phyloP scores from a whole-genome alignment of 768 basidiomycete species.

The Russula sp. region DNA sequence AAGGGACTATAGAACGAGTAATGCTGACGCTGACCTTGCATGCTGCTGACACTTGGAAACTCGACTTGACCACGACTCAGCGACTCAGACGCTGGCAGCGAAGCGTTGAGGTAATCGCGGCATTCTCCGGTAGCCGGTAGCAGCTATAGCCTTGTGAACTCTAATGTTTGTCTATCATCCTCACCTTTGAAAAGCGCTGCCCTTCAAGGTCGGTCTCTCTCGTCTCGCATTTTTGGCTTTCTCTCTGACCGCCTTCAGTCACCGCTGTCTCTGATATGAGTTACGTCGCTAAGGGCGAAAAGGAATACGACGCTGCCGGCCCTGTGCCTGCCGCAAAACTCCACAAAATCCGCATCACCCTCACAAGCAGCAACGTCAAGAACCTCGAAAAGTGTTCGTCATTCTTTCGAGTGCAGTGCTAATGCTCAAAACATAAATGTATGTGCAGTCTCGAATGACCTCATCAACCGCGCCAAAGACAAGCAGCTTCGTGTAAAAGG shows the following conservation, averaged over 20 bases:
- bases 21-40: slow-evolving; percentile 36
- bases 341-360: slow-evolving; percentile 99
- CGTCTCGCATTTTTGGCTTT: background rate
- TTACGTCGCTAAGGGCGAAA: slow-evolving; percentile 98
- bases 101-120: background rate
- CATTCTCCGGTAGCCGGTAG: background rate
- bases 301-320: slow-evolving; percentile 94
- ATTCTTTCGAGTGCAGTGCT: background rate
- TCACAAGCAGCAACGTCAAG: slow-evolving; percentile 96
- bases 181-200: too few species aligned
- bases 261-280: slow-evolving; percentile 55
- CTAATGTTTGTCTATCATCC: slow-evolving; percentile 15
- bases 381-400: slow-evolving; percentile 94
- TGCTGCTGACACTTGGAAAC: slow-evolving; percentile 18
- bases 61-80: background rate
- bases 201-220: slow-evolving; percentile 9
- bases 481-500: slow-evolving; percentile 99
- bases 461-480: slow-evolving; percentile 99
- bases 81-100: background rate
- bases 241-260: slow-evolving; percentile 37
- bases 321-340: slow-evolving; percentile 81
- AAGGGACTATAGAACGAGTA: background rate
- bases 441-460: slow-evolving; percentile 77
- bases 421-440: background rate
- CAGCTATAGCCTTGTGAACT: slow-evolving; percentile 4